A percentile compares a stretch with the other conserved stretches of the same genome.
Evolutionary conservation across 2,329 filamentous ascomycete genomes (phyloP).

Genomic region (Diaporthe citri): DNA sequence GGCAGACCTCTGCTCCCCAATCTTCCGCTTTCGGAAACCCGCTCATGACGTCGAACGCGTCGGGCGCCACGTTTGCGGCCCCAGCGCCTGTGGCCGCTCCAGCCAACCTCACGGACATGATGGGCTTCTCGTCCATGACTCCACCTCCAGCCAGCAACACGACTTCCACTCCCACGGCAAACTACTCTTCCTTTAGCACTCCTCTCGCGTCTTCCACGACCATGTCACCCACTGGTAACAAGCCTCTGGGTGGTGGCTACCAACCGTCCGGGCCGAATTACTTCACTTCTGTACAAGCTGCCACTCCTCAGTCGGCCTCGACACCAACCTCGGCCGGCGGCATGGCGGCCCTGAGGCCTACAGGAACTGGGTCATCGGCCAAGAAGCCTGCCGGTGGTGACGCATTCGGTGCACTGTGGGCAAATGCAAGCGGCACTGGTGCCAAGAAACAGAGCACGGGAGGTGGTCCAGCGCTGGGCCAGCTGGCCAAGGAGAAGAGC

Average conservation of each 20-base stretch:
- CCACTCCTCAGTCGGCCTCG: slow-evolving; percentile 50
- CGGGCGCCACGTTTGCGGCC: slow-evolving; percentile 78
- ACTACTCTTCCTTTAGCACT: slow-evolving; percentile 74
- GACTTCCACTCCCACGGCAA: slow-evolving; percentile 67
- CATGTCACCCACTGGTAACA: slow-evolving; percentile 53
- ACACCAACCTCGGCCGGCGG: slow-evolving; percentile 44
- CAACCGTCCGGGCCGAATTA: slow-evolving; percentile 91
- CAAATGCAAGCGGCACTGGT: slow-evolving; percentile 75
- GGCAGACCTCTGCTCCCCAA: slow-evolving; percentile 59
- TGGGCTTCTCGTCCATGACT: slow-evolving; percentile 84
- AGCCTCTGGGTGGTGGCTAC: slow-evolving; percentile 71
- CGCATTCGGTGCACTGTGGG: slow-evolving; percentile 91
- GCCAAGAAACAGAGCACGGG: slow-evolving; percentile 78
- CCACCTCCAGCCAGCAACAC: slow-evolving; percentile 72
- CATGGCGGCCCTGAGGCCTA: slow-evolving; percentile 46
- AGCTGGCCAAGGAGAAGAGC: slow-evolving; percentile 98
- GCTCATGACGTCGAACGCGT: slow-evolving; percentile 64
- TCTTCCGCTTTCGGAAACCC: slow-evolving; percentile 55
- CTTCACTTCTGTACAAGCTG: slow-evolving; percentile 81
- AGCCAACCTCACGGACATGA: slow-evolving; percentile 83
- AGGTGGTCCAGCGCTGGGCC: slow-evolving; percentile 85
- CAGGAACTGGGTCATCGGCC: slow-evolving; percentile 41
- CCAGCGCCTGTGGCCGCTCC: slow-evolving; percentile 88
- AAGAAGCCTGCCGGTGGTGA: slow-evolving; percentile 75
- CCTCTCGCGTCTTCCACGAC: slow-evolving; percentile 56